Evolutionary conservation across 2,329 filamentous ascomycete genomes (phyloP).

Genomic region (Diaporthe ilicicola): DNA sequence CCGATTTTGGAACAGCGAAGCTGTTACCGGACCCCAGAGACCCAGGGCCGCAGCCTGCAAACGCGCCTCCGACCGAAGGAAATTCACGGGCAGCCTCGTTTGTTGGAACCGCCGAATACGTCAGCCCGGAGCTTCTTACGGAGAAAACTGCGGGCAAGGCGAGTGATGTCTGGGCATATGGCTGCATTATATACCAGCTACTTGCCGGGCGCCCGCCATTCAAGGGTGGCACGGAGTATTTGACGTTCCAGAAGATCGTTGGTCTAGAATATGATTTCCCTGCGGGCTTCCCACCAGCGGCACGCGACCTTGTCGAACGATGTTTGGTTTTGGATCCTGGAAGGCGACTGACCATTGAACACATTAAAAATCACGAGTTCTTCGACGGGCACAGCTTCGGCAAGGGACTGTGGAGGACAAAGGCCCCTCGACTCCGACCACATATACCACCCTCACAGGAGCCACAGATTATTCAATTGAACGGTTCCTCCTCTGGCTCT

Average conservation of each 20-base stretch:
- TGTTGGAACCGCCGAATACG: conserved; percentile 97
- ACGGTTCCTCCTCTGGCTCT: conserved; percentile 55
- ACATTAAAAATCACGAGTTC: conserved; percentile 96
- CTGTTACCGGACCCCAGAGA: conserved; percentile 72
- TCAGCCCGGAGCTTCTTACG: conserved; percentile 95
- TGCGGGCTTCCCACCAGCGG: conserved; percentile 82
- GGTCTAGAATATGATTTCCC: conserved; percentile 94
- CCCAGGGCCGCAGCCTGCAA: conserved; percentile 48
- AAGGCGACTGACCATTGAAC: conserved; percentile 86
- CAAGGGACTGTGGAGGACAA: conserved; percentile 85
- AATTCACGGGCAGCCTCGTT: conserved; percentile 88
- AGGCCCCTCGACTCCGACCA: conserved; percentile 85
- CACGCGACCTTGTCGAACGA: conserved; percentile 88
- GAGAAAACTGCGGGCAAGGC: conserved; percentile 98
- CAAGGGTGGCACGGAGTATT: conserved; percentile 94
- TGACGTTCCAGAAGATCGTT: conserved; percentile 98
- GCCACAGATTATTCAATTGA: conserved; percentile 77
- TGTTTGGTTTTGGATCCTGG: conserved; percentile 89
- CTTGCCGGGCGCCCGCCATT: conserved; percentile 96
- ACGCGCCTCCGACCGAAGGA: conserved; percentile 50
- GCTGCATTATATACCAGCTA: conserved; percentile 96
- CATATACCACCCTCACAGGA: conserved; percentile 82
- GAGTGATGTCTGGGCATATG: conserved; percentile 97
- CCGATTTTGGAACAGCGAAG: conserved; percentile 98
- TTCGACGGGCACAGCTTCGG: conserved; percentile 90